These are phyloP conservation scores for Ustilago loliicola DNA, from an alignment of 1,284 basidiomycete genomes.

Conservation along the genomic window DNA sequence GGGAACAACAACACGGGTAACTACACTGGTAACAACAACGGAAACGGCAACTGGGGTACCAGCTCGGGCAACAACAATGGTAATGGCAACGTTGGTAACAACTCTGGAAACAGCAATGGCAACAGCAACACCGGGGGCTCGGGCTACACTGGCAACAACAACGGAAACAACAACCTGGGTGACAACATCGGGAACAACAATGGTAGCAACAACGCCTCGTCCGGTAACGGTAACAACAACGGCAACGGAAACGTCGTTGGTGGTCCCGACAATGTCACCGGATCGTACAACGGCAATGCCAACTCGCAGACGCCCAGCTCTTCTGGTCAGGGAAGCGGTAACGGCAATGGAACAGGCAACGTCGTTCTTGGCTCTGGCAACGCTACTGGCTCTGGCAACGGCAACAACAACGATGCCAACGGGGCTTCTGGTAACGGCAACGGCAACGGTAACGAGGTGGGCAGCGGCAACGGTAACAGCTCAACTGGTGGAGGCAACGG, in stretches of 20 bases:
- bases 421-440: slow-evolving; percentile 14
- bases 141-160: slow-evolving; percentile 12
- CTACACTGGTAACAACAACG: slow-evolving; percentile 10
- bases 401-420: slow-evolving; percentile 14
- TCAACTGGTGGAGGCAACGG: slow-evolving; percentile 16
- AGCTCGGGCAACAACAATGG: slow-evolving; percentile 15
- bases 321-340: not conserved
- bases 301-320: not conserved
- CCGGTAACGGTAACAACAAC: not conserved
- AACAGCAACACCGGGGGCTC: slow-evolving; percentile 9
- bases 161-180: slow-evolving; percentile 18
- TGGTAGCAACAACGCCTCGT: not conserved
- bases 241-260: slow-evolving; percentile 10
- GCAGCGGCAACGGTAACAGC: slow-evolving; percentile 15
- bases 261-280: slow-evolving; percentile 6
- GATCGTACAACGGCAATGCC: slow-evolving; percentile 9
- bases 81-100: slow-evolving; percentile 8
- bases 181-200: slow-evolving; percentile 9
- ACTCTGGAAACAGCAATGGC: slow-evolving; percentile 17
- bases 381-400: slow-evolving; percentile 15
- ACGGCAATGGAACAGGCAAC: slow-evolving; percentile 19
- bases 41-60: slow-evolving; percentile 12
- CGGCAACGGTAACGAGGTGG: slow-evolving; percentile 16
- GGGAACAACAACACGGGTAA: slow-evolving; percentile 11
- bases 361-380: not conserved